These are phyloP conservation scores for Cyclotella sp. DNA, from an alignment of 108 stramenopile genomes.

Conservation along the genomic window DNA sequence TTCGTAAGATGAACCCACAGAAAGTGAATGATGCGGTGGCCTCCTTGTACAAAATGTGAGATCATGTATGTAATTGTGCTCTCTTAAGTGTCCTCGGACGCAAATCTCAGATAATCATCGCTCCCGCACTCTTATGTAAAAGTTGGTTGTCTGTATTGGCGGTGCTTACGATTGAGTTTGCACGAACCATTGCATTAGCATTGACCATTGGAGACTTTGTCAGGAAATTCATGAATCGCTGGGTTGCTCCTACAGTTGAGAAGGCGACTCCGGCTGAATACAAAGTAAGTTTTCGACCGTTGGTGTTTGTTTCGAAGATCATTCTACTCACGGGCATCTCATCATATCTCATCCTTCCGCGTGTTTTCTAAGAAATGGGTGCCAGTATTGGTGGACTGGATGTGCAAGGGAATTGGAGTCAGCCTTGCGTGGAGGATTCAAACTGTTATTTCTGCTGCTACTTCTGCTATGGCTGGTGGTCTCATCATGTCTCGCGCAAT, in stretches of 20 bases:
- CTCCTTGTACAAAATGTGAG: constrained; percentile 60
- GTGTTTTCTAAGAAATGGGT: constrained; percentile 64
- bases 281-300: constrained; percentile 42
- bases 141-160: constrained; percentile 89
- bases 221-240: constrained; percentile 63
- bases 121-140: neutral
- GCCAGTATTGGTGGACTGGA: constrained; percentile 72
- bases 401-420: constrained; percentile 81
- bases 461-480: constrained; percentile 89
- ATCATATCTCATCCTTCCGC: neutral
- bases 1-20: constrained; percentile 90
- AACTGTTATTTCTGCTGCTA: constrained; percentile 86
- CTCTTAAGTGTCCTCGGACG: neutral
- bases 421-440: constrained; percentile 93
- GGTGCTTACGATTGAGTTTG: constrained; percentile 91
- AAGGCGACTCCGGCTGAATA: constrained; percentile 80
- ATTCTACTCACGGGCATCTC: neutral
- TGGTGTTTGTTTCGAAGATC: neutral
- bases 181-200: constrained; percentile 85
- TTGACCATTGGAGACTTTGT: constrained; percentile 86
- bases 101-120: neutral
- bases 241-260: constrained; percentile 70
- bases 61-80: neutral
- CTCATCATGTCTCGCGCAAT: constrained; percentile 87
- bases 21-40: constrained; percentile 73